These are phyloP conservation scores for Fusarium tricinctum DNA, from an alignment of 2,329 filamentous ascomycete genomes.

Conservation along the genomic window DNA sequence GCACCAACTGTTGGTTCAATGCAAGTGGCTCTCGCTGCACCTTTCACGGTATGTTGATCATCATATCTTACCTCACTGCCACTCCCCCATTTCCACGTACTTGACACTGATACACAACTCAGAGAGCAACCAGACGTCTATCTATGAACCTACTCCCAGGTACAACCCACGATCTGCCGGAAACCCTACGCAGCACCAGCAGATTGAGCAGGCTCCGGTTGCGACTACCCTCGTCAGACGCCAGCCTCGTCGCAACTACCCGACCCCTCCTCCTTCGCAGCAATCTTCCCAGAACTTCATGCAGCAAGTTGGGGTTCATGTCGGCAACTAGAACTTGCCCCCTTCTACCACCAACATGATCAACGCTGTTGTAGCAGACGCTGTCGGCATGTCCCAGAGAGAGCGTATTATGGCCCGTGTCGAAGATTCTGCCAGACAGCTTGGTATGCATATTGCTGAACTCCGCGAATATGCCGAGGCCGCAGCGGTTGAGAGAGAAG, in stretches of 20 bases:
- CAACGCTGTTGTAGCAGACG: conserved; percentile 61
- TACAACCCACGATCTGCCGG: conserved; percentile 8
- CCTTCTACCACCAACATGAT: conserved; percentile 45
- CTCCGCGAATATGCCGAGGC: conserved; percentile 60
- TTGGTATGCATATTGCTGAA: conserved; percentile 66
- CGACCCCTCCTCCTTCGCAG: conserved; percentile 26
- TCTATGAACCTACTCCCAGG: conserved; percentile 17
- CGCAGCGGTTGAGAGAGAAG: background rate
- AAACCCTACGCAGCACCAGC: conserved; percentile 16
- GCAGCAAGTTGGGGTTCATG: conserved; percentile 47
- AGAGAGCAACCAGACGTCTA: conserved; percentile 46
- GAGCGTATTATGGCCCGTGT: conserved; percentile 65
- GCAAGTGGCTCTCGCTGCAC: conserved; percentile 71
- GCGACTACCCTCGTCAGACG: background rate
- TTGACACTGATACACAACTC: conserved; percentile 11
- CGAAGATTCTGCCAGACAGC: conserved; percentile 67
- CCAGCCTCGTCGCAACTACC: background rate
- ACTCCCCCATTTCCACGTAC: background rate
- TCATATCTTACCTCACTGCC: background rate
- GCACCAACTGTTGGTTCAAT: conserved; percentile 75
- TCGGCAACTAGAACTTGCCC: conserved; percentile 55
- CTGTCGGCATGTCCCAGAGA: conserved; percentile 59
- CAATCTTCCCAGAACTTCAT: conserved; percentile 42
- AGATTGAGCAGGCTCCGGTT: background rate
- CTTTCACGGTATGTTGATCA: conserved; percentile 67